Evolutionary conservation across 345 rosid genomes (phyloP), one percentile per base, ranked within the genome.

Genomic region (Erucastrum elatum): DNA sequence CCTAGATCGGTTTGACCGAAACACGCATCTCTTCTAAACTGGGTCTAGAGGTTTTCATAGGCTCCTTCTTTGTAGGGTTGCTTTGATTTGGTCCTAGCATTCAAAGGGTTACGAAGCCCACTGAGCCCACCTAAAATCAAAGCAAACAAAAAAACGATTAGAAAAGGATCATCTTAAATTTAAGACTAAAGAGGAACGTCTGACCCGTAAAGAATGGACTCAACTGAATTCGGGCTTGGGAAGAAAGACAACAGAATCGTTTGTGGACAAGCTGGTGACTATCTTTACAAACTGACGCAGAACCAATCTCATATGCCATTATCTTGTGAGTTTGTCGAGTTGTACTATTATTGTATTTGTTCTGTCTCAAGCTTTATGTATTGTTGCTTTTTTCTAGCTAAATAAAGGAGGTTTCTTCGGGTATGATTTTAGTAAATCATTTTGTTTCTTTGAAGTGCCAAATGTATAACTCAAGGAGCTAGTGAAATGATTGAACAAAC

Each of bases 181-280:
- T 21, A 72, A 46, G 56, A 79, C 74, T 13, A 80, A 80, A 72
- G 56, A 70, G 58, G 71, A 55, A 46, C 11, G 1, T 80, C 67
- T 35, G 21, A 6, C 12, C 72, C 76, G 3, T 70, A n/a, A 30
- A 76, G 83, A 26, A 9, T 55, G 0, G 72, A 41, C 16, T 46
- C 39, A 34, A 68, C 58, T 62, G n/a, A 64, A 12, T 70, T 80
- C 11, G 41, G 44, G 13, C 31, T 70, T 6, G 75, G 41, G 53
- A 55, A 75, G 75, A 64, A 70, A 64, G 76, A 21, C 62, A 31
- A 75, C 53, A 80, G 65, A 25, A 75, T 80, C 12, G 64, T 80
- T 55, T 80, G 8, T n/a, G 83, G 83, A 75, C 59, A 58, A 64
- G 66, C 68, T 70, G 68, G 80, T 64, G 72, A 75, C 11, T 69